These are phyloP conservation scores for Pseudogymnoascus sp. DNA, from an alignment of 2,329 filamentous ascomycete genomes.

Conservation along the genomic window DNA sequence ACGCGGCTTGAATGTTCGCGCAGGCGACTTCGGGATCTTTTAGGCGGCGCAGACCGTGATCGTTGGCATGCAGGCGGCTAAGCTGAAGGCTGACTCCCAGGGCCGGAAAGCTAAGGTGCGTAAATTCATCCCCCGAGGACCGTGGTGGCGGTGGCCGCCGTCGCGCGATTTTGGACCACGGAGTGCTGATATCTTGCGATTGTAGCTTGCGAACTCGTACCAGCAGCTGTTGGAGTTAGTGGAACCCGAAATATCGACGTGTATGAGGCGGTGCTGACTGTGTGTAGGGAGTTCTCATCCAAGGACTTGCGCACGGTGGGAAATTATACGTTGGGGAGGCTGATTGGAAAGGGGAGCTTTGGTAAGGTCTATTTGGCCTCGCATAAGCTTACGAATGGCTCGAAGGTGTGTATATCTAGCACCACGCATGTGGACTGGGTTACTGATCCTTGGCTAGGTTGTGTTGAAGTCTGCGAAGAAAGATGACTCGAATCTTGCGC, in stretches of 20 bases:
- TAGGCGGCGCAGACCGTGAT: slow-evolving; percentile 26
- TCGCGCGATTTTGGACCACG: slow-evolving; percentile 17
- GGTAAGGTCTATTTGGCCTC: slow-evolving; percentile 94
- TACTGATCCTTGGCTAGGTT: slow-evolving; percentile 48
- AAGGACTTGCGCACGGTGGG: slow-evolving; percentile 86
- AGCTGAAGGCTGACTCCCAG: slow-evolving; percentile 48
- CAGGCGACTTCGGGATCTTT: slow-evolving; percentile 20
- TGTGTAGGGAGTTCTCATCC: slow-evolving; percentile 77
- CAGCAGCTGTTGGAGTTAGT: slow-evolving; percentile 88
- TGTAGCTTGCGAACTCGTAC: slow-evolving; percentile 90
- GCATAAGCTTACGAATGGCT: slow-evolving; percentile 97
- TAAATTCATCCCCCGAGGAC: not conserved
- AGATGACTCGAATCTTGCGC: slow-evolving; percentile 87
- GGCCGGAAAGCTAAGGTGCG: slow-evolving; percentile 53
- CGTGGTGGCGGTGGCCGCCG: not conserved
- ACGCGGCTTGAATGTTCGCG: slow-evolving; percentile 22
- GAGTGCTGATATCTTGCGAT: slow-evolving; percentile 28
- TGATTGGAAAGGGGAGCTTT: slow-evolving; percentile 97
- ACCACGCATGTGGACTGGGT: not conserved
- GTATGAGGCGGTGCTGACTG: slow-evolving; percentile 16
- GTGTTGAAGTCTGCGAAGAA: slow-evolving; percentile 98
- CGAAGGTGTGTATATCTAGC: slow-evolving; percentile 60
- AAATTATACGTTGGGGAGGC: slow-evolving; percentile 82
- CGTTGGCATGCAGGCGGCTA: slow-evolving; percentile 40
- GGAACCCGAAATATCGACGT: not conserved